phyloP scores from a whole-genome alignment of 2,329 filamentous ascomycete species.

The Cladophialophora yegresii region DNA sequence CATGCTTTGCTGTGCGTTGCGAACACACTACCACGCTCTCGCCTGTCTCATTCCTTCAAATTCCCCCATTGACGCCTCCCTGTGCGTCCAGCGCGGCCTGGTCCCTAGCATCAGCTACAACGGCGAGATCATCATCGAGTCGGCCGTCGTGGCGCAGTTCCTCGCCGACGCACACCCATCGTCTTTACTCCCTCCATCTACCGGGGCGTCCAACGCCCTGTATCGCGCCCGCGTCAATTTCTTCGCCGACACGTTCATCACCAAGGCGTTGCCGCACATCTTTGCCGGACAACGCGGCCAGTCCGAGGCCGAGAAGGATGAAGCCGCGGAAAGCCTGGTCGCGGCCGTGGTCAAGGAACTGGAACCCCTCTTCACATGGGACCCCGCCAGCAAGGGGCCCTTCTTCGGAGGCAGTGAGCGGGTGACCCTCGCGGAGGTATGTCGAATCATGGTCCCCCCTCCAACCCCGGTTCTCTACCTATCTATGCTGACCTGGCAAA shows the following conservation, averaged over 20 bases:
- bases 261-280: conserved; percentile 58
- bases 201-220: conserved; percentile 54
- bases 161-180: conserved; percentile 69
- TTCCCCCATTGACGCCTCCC: neutral
- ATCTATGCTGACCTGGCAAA: conserved; percentile 38
- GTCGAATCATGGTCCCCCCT: too few relatives aligned
- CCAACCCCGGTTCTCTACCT: neutral
- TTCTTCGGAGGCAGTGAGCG: conserved; percentile 66
- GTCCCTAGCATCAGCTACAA: conserved; percentile 62
- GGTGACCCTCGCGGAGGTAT: conserved; percentile 73
- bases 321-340: conserved; percentile 49
- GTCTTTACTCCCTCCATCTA: conserved; percentile 53
- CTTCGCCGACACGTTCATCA: conserved; percentile 70
- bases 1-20: neutral
- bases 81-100: conserved; percentile 60
- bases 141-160: conserved; percentile 71
- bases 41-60: neutral
- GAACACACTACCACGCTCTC: too few relatives aligned
- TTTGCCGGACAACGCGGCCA: conserved; percentile 35
- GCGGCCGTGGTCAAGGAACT: conserved; percentile 55
- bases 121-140: conserved; percentile 68
- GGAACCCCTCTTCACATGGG: conserved; percentile 54
- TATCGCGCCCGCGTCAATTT: conserved; percentile 67
- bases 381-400: conserved; percentile 44
- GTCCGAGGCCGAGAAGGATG: conserved; percentile 40